These are phyloP conservation scores for apple (Malus domestica) DNA, from an alignment of 306 rosid species.

Conservation along the genomic window ASM211411v1 NC_041796.1:30689501-30690000, in stretches of 20 bases:
- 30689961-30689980: not conserved
- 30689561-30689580: not conserved
- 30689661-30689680: not conserved
- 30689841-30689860: not conserved
- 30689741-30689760: too few species aligned
- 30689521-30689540: not conserved
- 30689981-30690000: not conserved
- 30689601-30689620: slow-evolving; percentile 27
- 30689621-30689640: slow-evolving; percentile 48
- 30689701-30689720: too few species aligned
- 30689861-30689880: not conserved
- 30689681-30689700: too few species aligned
- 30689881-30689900: not conserved
- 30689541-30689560: not conserved
- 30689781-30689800: not conserved
- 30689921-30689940: not conserved
- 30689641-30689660: slow-evolving; percentile 26
- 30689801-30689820: not conserved
- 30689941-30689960: too few species aligned
- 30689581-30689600: not conserved
- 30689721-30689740: too few species aligned
- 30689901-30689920: not conserved
- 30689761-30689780: not conserved
- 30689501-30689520: not conserved
- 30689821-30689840: not conserved